A percentile compares a stretch with the other conserved stretches of the same genome.
These are phyloP conservation scores for Ganoderma lingzhi DNA, from an alignment of 1,284 basidiomycete genomes.

Conservation along the genomic window DNA sequence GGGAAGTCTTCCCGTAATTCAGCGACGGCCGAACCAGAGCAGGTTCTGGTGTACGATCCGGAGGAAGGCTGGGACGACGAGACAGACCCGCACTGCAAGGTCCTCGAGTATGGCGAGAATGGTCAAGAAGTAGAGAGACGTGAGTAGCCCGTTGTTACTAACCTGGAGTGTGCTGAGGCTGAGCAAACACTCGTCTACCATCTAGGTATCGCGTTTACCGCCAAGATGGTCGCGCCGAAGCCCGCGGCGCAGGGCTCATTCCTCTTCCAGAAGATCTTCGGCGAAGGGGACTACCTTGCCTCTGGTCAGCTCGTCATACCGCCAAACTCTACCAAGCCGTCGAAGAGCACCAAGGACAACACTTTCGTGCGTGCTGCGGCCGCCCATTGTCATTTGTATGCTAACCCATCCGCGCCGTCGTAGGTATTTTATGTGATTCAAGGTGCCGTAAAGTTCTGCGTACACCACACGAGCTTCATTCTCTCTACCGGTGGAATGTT, in stretches of 20 bases:
- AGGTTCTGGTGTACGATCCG: slow-evolving; percentile 53
- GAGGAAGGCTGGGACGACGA: slow-evolving; percentile 91
- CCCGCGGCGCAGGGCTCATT: slow-evolving; percentile 73
- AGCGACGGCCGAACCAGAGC: slow-evolving; percentile 44
- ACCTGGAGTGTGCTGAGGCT: slow-evolving; percentile 1
- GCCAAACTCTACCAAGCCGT: slow-evolving; percentile 80
- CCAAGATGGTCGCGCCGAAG: slow-evolving; percentile 68
- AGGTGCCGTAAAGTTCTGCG: slow-evolving; percentile 87
- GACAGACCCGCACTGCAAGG: slow-evolving; percentile 73
- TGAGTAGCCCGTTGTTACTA: slow-evolving; percentile 49
- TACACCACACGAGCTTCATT: slow-evolving; percentile 83
- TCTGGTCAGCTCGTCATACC: slow-evolving; percentile 90
- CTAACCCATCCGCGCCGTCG: slow-evolving; percentile 6
- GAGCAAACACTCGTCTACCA: background rate
- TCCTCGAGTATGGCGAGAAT: slow-evolving; percentile 71
- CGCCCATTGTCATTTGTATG: background rate
- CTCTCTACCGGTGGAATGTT: slow-evolving; percentile 89
- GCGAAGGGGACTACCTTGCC: slow-evolving; percentile 92
- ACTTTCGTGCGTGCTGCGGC: slow-evolving; percentile 79
- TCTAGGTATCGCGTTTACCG: slow-evolving; percentile 79
- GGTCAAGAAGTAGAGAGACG: slow-evolving; percentile 72
- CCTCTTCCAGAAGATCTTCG: slow-evolving; percentile 94
- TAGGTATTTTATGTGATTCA: slow-evolving; percentile 90
- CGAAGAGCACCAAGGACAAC: slow-evolving; percentile 93
- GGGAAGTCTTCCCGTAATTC: slow-evolving; percentile 47